A percentile compares a stretch with the other conserved stretches of the same genome.
Conservation (phyloP, 2,329 filamentous ascomycete genomes). For the Ophiostoma sp. region DNA sequence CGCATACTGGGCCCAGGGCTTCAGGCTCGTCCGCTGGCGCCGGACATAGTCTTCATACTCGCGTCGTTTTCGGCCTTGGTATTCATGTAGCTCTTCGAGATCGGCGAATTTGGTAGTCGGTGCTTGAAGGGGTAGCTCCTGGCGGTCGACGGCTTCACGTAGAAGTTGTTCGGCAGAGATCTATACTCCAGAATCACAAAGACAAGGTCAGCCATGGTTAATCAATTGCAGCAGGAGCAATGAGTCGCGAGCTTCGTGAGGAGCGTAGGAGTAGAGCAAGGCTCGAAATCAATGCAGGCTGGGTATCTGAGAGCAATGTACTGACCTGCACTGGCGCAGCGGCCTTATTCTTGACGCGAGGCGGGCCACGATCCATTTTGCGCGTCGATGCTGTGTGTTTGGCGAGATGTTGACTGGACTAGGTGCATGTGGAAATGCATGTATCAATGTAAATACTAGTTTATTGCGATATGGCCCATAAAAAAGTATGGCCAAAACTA, state of each 20-base stretch:
- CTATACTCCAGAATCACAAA: slow-evolving; percentile 42
- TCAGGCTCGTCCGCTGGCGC: slow-evolving; percentile 90
- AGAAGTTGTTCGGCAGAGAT: slow-evolving; percentile 97
- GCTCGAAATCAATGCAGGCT: neutral
- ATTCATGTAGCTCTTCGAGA: slow-evolving; percentile 95
- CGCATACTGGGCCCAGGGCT: slow-evolving; percentile 98
- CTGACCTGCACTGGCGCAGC: slow-evolving; percentile 58
- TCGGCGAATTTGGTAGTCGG: slow-evolving; percentile 94
- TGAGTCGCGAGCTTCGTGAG: slow-evolving; percentile 32
- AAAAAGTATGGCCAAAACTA: neutral
- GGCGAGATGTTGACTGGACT: neutral
- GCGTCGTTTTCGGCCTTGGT: slow-evolving; percentile 89
- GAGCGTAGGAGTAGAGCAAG: neutral
- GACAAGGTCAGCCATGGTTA: neutral
- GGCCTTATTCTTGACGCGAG: slow-evolving; percentile 98
- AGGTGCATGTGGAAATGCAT: neutral
- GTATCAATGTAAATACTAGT: slow-evolving; percentile 6
- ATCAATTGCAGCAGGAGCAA: neutral
- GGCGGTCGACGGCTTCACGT: slow-evolving; percentile 92
- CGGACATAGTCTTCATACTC: slow-evolving; percentile 98
- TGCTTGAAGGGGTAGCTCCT: slow-evolving; percentile 80
- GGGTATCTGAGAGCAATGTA: slow-evolving; percentile 31
- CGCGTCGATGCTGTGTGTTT: neutral
- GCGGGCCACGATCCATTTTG: slow-evolving; percentile 86
- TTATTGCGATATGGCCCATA: neutral